These are phyloP conservation scores for Musa itinerans DNA, from an alignment of 176 grass and related monocot genomes.

Conservation along the genomic window DNA sequence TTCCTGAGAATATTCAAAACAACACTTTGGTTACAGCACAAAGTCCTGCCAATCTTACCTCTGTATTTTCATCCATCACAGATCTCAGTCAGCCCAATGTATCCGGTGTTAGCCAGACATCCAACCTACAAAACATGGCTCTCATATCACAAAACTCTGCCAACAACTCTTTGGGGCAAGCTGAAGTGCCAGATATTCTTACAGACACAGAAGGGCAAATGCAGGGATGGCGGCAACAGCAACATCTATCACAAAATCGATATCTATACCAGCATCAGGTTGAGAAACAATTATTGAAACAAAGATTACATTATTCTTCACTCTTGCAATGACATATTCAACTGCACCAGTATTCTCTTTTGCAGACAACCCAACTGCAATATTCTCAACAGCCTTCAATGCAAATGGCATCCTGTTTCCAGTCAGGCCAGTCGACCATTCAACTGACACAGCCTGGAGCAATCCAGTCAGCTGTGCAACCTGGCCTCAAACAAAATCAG, in stretches of 20 bases:
- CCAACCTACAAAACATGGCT: constrained; percentile 47
- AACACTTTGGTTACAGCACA: constrained; percentile 45
- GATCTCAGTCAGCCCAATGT: constrained; percentile 33
- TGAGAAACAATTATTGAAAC: constrained; percentile 32
- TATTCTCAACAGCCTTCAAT: constrained; percentile 64
- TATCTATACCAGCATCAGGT: constrained; percentile 66
- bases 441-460: constrained; percentile 38
- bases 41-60: constrained; percentile 22
- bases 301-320: constrained; percentile 51
- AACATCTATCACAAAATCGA: constrained; percentile 55
- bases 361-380: constrained; percentile 62
- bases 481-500: constrained; percentile 47
- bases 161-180: constrained; percentile 43
- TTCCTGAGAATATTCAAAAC: constrained; percentile 22
- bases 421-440: constrained; percentile 44
- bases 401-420: constrained; percentile 58
- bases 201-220: constrained; percentile 58
- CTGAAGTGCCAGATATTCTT: constrained; percentile 52
- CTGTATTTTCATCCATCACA: constrained; percentile 14
- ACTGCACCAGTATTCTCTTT: constrained; percentile 47
- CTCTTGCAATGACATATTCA: constrained; percentile 51
- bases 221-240: constrained; percentile 45
- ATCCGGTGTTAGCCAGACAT: constrained; percentile 40
- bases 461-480: constrained; percentile 46
- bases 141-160: constrained; percentile 35